Evolutionary conservation across 441 rosid genomes (phyloP), one percentile per base, ranked within the genome.

Genomic region (Brassica balearica): DNA sequence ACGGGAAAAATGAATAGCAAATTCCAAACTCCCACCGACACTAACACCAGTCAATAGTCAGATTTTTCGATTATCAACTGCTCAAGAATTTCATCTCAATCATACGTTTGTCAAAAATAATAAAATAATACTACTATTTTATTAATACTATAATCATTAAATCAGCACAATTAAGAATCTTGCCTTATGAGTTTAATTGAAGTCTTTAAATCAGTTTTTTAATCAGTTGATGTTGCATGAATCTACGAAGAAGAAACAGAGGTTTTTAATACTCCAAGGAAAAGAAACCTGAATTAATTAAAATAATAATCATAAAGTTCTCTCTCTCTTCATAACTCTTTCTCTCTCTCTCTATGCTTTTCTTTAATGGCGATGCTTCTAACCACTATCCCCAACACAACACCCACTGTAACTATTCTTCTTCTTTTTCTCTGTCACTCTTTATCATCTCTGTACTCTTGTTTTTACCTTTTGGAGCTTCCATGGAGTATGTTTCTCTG

Each of bases 351-450:
- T 11, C 53, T 10, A 41, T 85, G 77, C 66, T 65, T 66, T 67
- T 84, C 86, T 84, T 85, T 83, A 87, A 88, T 86, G 91, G 86
- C 85, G 64, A 46, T 82, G 81, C 58, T 55, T 81, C 76, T 80
- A 43, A 56, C 73, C 64, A 75, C 83, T 69, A 67, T 15, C 72
- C 76, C 65, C 80, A 64, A 70, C 81, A 46, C 76, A 64, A 70
- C 81, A 46, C 76, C 5, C 62, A 48, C 70, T 63, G 77, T 68
- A 32, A 51, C 67, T 76, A 38, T 27, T 48, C 70, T 43, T 29
- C 75, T 64, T 27, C 66, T 62, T 27, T 27, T 74, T 76, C 71
- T 43, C 76, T 79, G 72, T 80, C 80, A 74, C 73, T 64, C 10
- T 80, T 71, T 71, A 0, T 29, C 14, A 67, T 75, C 48, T 69